phyloP scores from a whole-genome alignment of 2,329 filamentous ascomycete genomes.

The Fusarium sp. region DNA sequence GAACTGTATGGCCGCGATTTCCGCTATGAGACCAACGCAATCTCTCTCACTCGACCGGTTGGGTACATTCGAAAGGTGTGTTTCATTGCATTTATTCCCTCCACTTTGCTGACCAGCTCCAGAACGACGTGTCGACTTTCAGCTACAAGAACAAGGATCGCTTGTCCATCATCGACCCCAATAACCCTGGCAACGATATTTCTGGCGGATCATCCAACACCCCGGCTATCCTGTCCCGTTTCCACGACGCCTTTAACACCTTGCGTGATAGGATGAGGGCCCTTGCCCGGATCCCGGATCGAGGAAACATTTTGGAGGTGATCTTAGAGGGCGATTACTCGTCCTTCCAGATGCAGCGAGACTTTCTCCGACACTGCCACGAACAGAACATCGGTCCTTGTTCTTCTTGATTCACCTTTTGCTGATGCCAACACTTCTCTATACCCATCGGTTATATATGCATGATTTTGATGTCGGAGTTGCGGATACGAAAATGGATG shows the following conservation, averaged over 20 bases:
- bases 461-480: slow-evolving; percentile 28
- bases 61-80: slow-evolving; percentile 81
- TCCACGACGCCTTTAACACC: slow-evolving; percentile 71
- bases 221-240: slow-evolving; percentile 73
- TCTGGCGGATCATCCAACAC: slow-evolving; percentile 85
- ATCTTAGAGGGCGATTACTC: slow-evolving; percentile 85
- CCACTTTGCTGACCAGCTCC: slow-evolving; percentile 5
- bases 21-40: slow-evolving; percentile 76
- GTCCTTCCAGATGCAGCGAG: slow-evolving; percentile 77
- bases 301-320: slow-evolving; percentile 70
- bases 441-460: slow-evolving; percentile 18
- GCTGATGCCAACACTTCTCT: slow-evolving; percentile 4
- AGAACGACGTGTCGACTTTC: slow-evolving; percentile 60
- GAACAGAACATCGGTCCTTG: slow-evolving; percentile 53
- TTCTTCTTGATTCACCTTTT: slow-evolving; percentile 37
- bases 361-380: slow-evolving; percentile 68
- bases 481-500: slow-evolving; percentile 23
- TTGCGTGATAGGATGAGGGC: slow-evolving; percentile 70
- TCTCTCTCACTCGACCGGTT: slow-evolving; percentile 77
- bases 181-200: slow-evolving; percentile 87
- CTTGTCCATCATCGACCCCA: slow-evolving; percentile 92
- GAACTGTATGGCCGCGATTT: slow-evolving; percentile 90
- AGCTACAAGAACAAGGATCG: slow-evolving; percentile 73
- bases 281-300: slow-evolving; percentile 52
- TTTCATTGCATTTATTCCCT: background rate